These are phyloP conservation scores for Neohortaea acidophila DNA, from an alignment of 495 filamentous ascomycete genomes.

Conservation along the genomic window DNA sequence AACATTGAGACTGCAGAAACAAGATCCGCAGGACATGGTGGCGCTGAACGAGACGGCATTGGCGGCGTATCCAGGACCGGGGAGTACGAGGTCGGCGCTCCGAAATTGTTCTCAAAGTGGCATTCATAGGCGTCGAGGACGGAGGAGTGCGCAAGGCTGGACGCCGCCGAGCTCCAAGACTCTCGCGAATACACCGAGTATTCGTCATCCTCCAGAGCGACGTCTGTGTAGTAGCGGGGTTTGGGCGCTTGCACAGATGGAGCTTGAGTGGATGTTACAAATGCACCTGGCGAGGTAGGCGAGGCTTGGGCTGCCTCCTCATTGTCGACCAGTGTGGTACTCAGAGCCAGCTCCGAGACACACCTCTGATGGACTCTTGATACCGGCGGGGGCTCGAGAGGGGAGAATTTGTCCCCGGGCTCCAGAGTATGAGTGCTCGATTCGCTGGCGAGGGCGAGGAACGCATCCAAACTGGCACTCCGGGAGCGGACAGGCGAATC, in stretches of 20 bases:
- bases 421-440: constrained; percentile 7
- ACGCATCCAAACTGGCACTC: constrained; percentile 1
- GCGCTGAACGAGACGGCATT: no score
- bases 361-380: constrained; percentile 15
- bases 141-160: constrained; percentile 1
- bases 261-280: no score
- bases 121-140: background rate
- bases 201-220: background rate
- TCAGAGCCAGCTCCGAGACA: constrained; percentile 13
- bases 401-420: constrained; percentile 11
- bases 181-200: background rate
- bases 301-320: background rate
- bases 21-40: no score
- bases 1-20: no score
- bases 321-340: constrained; percentile 7
- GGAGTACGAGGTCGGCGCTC: no score
- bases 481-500: constrained; percentile 9
- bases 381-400: constrained; percentile 11
- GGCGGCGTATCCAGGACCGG: no score
- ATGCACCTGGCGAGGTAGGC: no score
- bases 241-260: no score
- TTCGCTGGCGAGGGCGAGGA: background rate
- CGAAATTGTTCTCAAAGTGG: no score
- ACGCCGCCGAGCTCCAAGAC: background rate
- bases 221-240: no score